Evolutionary conservation across 1,284 basidiomycete genomes (phyloP), one percentile per base, ranked within the genome.

Genomic region (Salmacisia buchloeana): DNA sequence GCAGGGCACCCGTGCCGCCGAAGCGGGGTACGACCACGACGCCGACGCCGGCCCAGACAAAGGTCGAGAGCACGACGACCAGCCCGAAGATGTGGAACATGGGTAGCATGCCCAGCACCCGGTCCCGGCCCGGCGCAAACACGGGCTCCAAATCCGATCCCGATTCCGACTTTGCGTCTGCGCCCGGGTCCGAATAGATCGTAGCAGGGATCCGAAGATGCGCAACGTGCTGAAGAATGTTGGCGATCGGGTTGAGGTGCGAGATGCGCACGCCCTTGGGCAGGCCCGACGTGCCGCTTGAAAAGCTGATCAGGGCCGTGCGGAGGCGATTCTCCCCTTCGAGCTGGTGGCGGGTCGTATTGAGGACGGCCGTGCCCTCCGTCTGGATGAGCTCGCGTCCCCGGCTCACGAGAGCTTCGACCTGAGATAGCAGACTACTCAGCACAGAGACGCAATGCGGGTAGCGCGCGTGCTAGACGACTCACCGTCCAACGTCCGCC

Each of bases 281-380:
- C 71, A 85, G 86, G 5, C 90, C 90, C 68, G 90, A 92, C 1
- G 90, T 92, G 15, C 90, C 90, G 63, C 87, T 89, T 0, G 88
- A 90, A 76, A 91, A 90, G 58, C 84, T 86, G 38, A 90, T 80
- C 68, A 91, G 87, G 0, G 90, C 90, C 3, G 90, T 69, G 65
- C 86, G 87, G 7, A 82, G 86, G 77, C 83, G 86, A n/a, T 82
- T 86, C 78, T 91, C 89, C 0, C 87, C 89, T 1, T 84, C 82
- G 39, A 91, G 81, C 15, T 78, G 81, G 54, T 61, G 39, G 2
- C 70, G 64, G 5, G 65, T 34, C 82, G 80, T 68, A 86, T 43
- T 58, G 25, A 21, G 81, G 69, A 84, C 89, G 35, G 71, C 81
- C 29, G 74, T 74, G 0, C 76, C 77, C 60, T 72, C 81, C 45